phyloP scores from a whole-genome alignment of 176 grass and related monocot species.

The Otatea glauca region DNA sequence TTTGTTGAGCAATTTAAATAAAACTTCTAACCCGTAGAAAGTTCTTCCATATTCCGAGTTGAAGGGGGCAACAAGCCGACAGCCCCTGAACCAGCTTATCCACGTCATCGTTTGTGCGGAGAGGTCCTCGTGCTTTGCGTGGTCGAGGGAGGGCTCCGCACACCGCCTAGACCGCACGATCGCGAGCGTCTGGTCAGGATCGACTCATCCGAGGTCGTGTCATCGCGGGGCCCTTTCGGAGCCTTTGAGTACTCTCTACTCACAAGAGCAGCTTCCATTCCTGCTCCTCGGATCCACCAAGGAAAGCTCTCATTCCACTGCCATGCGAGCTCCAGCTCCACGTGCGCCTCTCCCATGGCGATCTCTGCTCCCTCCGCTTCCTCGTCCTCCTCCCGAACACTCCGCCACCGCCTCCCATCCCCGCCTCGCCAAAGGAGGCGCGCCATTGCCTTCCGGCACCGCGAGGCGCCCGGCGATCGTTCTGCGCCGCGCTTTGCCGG shows the following conservation, averaged over 20 bases:
- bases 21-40: no score
- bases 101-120: no score
- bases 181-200: no score
- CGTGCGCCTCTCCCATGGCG: neutral
- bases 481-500: slow-evolving; percentile 31
- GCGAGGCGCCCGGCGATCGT: neutral
- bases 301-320: neutral
- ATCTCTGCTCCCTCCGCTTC: neutral
- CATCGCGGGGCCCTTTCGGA: no score
- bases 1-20: no score
- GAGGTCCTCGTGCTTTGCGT: no score
- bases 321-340: slow-evolving; percentile 44
- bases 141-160: no score
- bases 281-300: neutral
- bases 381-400: neutral
- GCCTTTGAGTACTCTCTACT: neutral
- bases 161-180: no score
- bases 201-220: no score
- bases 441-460: neutral
- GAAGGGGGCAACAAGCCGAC: no score
- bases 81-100: no score
- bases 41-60: no score
- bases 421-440: neutral
- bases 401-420: neutral
- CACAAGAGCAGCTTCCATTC: neutral